These are phyloP conservation scores for Artemisia argyi DNA, from an alignment of 129 eudicot species.

Conservation along the genomic window DNA sequence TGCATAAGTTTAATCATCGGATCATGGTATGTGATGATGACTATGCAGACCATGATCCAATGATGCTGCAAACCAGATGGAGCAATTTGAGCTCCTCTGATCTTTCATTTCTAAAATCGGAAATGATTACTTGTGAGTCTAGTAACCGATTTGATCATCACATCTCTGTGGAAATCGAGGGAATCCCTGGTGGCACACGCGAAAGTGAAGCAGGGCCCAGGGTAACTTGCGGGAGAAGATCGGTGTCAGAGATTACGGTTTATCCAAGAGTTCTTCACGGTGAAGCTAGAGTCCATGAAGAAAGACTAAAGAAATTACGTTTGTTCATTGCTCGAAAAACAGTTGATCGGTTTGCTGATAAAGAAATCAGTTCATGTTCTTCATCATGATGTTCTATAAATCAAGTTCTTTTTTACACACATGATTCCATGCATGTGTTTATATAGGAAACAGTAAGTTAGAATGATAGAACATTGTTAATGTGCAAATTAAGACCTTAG, in stretches of 20 bases:
- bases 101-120: conserved; percentile 57
- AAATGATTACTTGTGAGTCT: conserved; percentile 54
- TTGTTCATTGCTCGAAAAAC: conserved; percentile 79
- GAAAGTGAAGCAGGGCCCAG: neutral
- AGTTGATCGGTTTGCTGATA: conserved; percentile 66
- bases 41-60: conserved; percentile 28
- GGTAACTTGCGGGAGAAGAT: conserved; percentile 38
- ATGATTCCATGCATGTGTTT: too few species aligned
- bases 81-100: conserved; percentile 82
- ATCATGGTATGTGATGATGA: conserved; percentile 48
- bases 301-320: conserved; percentile 60
- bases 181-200: neutral
- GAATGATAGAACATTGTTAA: too few species aligned
- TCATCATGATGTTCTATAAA: too few species aligned
- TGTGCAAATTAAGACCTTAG: too few species aligned
- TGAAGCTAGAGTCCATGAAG: conserved; percentile 40
- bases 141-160: conserved; percentile 38
- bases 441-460: too few species aligned
- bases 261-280: conserved; percentile 51
- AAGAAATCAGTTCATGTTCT: conserved; percentile 19
- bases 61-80: conserved; percentile 45
- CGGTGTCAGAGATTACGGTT: conserved; percentile 72
- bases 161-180: conserved; percentile 11
- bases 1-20: conserved; percentile 66
- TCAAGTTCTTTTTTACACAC: too few species aligned